Evolutionary conservation across 2,329 filamentous ascomycete species (phyloP), one percentile per base, ranked within the genome.

Genomic region (Dactylonectria macrodidyma): DNA sequence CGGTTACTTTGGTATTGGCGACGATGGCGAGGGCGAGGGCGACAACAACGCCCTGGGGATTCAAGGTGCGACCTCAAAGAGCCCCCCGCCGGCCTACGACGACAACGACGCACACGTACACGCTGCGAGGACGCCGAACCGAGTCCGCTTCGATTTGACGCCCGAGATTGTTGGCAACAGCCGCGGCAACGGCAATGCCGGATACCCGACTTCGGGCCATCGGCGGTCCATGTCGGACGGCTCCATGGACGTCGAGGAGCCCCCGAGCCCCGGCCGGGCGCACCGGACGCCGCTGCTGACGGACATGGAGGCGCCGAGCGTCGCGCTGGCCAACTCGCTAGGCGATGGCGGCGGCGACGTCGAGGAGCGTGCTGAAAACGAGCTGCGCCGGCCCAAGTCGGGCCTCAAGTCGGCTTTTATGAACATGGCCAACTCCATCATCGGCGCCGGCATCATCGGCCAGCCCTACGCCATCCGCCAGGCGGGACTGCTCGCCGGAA

Each of bases 371-470:
- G 86, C 85, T 5, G 85, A 87, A 74, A 82, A 84, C 38, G 88
- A 91, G 78, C 84, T 86, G 63, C 77, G 78, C 47, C 88, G 95
- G 64, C 95, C 95, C 54, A 95, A 95, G 83, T 97, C 94, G 65
- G 92, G 93, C 5, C 87, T 98, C 83, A 87, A 89, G 69, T 94
- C 92, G 79, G 95, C 96, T 3, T 98, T 99, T 75, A 97, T 98
- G 95, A 99, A 99, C 83, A 99, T 99, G 96, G 95, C 96, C 70
- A 99, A 99, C 84, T 97, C 93, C 76, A 99, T 99, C 80, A 98
- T 99, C 73, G 91, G 90, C 46, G 91, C 90, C 2, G 90, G 90
- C 59, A 92, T 92, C 80, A 92, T 92, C 76, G 90, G 93, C 3
- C 96, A 99, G 82, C 95, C 96, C 12, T 99, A 98, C 82, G 96